Evolutionary conservation across 441 rosid species (phyloP).

Genomic region (Adansonia rubrostipa): DNA sequence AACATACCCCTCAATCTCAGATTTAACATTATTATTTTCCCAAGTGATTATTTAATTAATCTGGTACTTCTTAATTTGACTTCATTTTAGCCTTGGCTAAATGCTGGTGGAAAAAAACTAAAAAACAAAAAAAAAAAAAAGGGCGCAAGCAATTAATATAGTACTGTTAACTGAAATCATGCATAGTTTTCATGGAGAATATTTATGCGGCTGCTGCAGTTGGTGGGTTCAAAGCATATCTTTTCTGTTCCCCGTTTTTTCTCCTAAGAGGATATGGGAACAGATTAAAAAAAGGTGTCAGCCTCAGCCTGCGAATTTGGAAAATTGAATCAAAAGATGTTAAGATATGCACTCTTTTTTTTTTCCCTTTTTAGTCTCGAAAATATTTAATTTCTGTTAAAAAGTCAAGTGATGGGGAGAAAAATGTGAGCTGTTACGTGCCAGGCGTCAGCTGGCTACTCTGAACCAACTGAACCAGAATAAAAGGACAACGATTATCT

Average conservation of each 20-base stretch:
- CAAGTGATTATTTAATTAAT: too few species aligned
- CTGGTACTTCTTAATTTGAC: background rate
- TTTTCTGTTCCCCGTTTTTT: constrained; percentile 11
- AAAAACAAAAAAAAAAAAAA: background rate
- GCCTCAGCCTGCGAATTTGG: constrained; percentile 10
- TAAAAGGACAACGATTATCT: too few species aligned
- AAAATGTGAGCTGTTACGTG: background rate
- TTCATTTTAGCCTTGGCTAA: background rate
- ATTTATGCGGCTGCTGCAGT: constrained; percentile 13
- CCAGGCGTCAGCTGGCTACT: background rate
- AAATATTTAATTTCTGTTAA: background rate
- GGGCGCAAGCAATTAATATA: background rate
- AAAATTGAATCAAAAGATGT: constrained; percentile 1
- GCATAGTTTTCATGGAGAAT: background rate
- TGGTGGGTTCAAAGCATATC: constrained; percentile 23
- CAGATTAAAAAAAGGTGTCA: background rate
- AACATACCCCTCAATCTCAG: background rate
- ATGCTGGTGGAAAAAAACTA: background rate
- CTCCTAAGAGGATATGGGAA: constrained; percentile 15
- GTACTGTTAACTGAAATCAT: background rate
- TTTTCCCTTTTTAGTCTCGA: background rate
- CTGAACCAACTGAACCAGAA: background rate
- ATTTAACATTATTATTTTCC: background rate
- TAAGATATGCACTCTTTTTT: background rate
- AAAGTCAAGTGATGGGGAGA: background rate